A percentile compares a stretch with the other conserved stretches of the same genome.
phyloP scores from a whole-genome alignment of 257 asterid species.

The Hygrophila difformis region DNA sequence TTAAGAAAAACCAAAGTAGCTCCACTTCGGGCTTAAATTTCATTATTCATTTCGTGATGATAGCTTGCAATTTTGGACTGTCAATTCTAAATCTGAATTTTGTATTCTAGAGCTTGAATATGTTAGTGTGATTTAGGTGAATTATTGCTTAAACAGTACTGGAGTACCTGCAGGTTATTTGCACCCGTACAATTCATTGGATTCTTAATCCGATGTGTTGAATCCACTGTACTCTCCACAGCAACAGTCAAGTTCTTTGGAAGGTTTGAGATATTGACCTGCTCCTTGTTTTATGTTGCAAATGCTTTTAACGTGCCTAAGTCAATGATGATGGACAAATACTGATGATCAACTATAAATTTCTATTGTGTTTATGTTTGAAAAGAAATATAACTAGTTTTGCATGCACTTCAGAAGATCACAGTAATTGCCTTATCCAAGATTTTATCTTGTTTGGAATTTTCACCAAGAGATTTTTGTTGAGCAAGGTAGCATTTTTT shows the following conservation, averaged over 20 bases:
- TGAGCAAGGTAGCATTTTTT: no score
- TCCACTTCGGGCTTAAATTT: slow-evolving; percentile 9
- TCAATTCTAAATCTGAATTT: slow-evolving; percentile 9
- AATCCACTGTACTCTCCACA: slow-evolving; percentile 90
- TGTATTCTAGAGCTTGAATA: slow-evolving; percentile 10
- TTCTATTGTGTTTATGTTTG: no score
- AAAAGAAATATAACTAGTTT: no score
- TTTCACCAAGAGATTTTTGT: no score
- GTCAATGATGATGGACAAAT: not conserved
- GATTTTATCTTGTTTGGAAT: not conserved
- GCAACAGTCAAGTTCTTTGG: slow-evolving; percentile 80
- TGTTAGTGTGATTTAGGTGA: slow-evolving; percentile 8
- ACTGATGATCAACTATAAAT: no score
- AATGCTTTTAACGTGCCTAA: slow-evolving; percentile 11
- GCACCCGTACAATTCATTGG: slow-evolving; percentile 78
- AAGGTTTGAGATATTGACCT: slow-evolving; percentile 63
- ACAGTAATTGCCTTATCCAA: no score
- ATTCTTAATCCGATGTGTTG: slow-evolving; percentile 91
- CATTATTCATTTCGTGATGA: not conserved
- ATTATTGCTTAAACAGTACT: slow-evolving; percentile 16
- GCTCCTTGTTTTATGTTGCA: slow-evolving; percentile 11
- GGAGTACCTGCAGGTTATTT: slow-evolving; percentile 64
- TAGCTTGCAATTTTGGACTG: not conserved
- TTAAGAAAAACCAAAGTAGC: not conserved
- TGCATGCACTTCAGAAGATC: no score